phyloP scores from a whole-genome alignment of 2,329 filamentous ascomycete genomes.

The Penicillium sp. region DNA sequence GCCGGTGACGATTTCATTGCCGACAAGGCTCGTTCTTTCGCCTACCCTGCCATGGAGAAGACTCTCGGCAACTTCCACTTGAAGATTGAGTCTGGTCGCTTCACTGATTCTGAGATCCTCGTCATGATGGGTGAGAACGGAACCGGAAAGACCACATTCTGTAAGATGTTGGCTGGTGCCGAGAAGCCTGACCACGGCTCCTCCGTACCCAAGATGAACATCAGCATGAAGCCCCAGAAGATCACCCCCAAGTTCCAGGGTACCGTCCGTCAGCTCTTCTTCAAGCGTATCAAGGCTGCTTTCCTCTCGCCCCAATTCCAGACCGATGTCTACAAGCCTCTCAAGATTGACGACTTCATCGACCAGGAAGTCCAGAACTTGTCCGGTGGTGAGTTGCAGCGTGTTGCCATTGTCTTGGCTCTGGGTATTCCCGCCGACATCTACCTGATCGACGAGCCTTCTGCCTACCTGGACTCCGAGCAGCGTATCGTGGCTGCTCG shows the following conservation, averaged over 20 bases:
- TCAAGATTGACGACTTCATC: conserved; percentile 98
- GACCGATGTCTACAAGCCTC: conserved; percentile 98
- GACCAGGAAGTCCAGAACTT: conserved; percentile 99
- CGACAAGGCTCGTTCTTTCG: conserved; percentile 79
- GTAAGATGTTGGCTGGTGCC: conserved; percentile 87
- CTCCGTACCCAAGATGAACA: conserved; percentile 86
- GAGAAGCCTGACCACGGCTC: conserved; percentile 79
- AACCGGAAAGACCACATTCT: conserved; percentile 99
- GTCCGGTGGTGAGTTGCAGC: conserved; percentile 98
- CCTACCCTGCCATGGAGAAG: conserved; percentile 88
- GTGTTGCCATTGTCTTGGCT: conserved; percentile 96
- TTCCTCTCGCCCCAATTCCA: conserved; percentile 98
- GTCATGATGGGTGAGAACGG: conserved; percentile 99
- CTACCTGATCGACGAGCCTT: conserved; percentile 97
- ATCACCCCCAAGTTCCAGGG: conserved; percentile 98
- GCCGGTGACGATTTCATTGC: conserved; percentile 79
- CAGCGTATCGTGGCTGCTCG: conserved; percentile 96
- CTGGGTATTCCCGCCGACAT: conserved; percentile 94
- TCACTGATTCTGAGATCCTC: conserved; percentile 97
- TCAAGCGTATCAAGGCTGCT: conserved; percentile 98
- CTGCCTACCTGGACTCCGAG: conserved; percentile 95
- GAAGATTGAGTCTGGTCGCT: conserved; percentile 71
- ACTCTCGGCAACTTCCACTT: conserved; percentile 85
- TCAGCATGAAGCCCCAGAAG: conserved; percentile 99
- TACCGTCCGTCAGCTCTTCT: conserved; percentile 95